Evolutionary conservation across 2,329 filamentous ascomycete genomes (phyloP).

Genomic region (Pezicula neosporulosa): DNA sequence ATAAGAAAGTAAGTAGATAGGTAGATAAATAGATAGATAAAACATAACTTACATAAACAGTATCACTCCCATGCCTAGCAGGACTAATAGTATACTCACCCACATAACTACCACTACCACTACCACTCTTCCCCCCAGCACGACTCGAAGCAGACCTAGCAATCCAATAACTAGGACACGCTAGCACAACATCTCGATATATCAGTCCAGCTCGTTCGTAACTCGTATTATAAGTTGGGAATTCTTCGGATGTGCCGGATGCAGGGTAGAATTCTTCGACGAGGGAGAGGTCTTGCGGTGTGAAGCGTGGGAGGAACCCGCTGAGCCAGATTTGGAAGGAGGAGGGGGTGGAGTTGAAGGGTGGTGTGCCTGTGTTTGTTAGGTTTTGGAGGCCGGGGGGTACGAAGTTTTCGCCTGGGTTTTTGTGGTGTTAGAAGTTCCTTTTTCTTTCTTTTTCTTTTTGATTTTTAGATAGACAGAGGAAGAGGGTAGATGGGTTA

Average conservation of each 20-base stretch:
- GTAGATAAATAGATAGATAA: too few relatives aligned
- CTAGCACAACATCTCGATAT: conserved; percentile 54
- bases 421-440: too few relatives aligned
- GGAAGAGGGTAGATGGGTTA: too few relatives aligned
- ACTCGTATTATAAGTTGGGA: conserved; percentile 44
- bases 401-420: conserved; percentile 54
- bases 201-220: conserved; percentile 51
- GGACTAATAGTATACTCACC: conserved; percentile 58
- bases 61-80: conserved; percentile 56
- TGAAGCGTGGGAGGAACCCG: conserved; percentile 50
- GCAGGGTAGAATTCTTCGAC: conserved; percentile 45
- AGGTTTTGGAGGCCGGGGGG: conserved; percentile 42
- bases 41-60: conserved; percentile 45
- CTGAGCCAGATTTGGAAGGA: conserved; percentile 50
- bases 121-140: too few relatives aligned
- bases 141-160: conserved; percentile 41
- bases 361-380: conserved; percentile 28
- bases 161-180: conserved; percentile 59
- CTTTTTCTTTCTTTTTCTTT: too few relatives aligned
- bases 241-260: conserved; percentile 38
- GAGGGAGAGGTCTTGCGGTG: conserved; percentile 31
- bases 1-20: neutral
- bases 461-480: too few relatives aligned
- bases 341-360: conserved; percentile 46
- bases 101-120: too few relatives aligned